phyloP scores from a whole-genome alignment of 2,329 filamentous ascomycete species.

The Amphichorda felina region DNA sequence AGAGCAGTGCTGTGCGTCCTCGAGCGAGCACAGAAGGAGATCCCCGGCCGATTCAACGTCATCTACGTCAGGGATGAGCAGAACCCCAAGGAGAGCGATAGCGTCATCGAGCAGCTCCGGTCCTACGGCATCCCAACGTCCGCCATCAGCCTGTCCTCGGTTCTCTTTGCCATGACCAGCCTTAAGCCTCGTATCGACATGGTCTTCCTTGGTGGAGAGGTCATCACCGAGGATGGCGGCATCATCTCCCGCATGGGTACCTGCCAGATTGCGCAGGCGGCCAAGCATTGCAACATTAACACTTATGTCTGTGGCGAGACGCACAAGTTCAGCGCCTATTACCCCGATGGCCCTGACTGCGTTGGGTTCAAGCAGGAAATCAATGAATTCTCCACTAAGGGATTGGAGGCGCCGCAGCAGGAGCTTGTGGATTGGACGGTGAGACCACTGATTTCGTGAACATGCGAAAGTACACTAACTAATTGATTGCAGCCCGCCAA shows the following conservation, averaged over 20 bases:
- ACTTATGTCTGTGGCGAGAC: conserved; percentile 91
- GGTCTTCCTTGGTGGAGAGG: conserved; percentile 62
- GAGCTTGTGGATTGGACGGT: conserved; percentile 62
- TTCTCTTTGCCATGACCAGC: conserved; percentile 62
- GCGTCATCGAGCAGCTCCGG: conserved; percentile 60
- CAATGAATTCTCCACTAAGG: conserved; percentile 56
- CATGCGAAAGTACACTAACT: conserved; percentile 2
- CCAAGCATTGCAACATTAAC: conserved; percentile 55
- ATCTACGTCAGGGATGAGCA: conserved; percentile 61
- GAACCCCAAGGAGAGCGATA: conserved; percentile 48
- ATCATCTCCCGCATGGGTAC: conserved; percentile 80
- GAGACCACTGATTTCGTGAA: conserved; percentile 16
- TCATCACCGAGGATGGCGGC: conserved; percentile 87
- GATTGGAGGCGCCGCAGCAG: conserved; percentile 25
- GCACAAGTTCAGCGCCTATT: conserved; percentile 83
- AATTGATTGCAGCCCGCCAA: conserved; percentile 41
- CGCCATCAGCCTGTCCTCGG: conserved; percentile 40
- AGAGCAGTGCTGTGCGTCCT: conserved; percentile 73
- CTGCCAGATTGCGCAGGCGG: conserved; percentile 76
- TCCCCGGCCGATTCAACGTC: conserved; percentile 61
- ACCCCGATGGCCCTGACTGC: conserved; percentile 66
- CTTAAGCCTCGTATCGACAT: conserved; percentile 46
- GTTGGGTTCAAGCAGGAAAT: conserved; percentile 69
- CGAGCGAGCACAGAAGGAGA: conserved; percentile 51
- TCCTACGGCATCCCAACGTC: conserved; percentile 71